Percentiles rank a stretch among this genome's conserved stretches.
Conservation (phyloP, 2,329 filamentous ascomycete genomes). For the Fusarium chlamydosporum region DNA sequence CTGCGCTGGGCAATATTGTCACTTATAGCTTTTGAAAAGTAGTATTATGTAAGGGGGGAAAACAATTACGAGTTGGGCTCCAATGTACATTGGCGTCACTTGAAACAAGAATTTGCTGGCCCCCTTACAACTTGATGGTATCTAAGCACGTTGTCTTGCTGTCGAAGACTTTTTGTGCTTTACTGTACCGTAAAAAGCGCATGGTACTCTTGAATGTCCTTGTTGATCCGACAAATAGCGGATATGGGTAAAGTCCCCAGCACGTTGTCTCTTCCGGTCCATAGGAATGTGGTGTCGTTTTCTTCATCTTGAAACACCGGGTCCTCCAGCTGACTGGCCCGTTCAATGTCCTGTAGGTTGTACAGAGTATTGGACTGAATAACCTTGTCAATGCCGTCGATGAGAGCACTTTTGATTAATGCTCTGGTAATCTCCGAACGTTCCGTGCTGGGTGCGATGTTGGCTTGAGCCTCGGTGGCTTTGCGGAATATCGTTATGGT, state of each 20-base stretch:
- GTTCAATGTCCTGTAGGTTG: background rate
- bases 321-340: no score
- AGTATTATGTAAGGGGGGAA: no score
- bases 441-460: background rate
- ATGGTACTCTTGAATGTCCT: background rate
- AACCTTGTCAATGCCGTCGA: background rate
- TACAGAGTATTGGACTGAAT: background rate
- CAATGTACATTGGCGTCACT: background rate
- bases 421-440: background rate
- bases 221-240: background rate
- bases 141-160: no score
- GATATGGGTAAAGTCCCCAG: background rate
- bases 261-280: background rate
- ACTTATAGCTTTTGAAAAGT: no score
- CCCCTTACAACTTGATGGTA: background rate
- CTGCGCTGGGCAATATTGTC: no score
- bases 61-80: no score
- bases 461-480: background rate
- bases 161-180: no score
- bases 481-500: constrained; percentile 1
- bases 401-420: background rate
- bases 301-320: background rate
- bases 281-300: background rate
- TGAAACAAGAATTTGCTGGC: background rate
- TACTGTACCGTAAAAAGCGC: no score